A percentile compares a stretch with the other conserved stretches of the same genome.
These are phyloP conservation scores for Carex parvula DNA, from an alignment of 176 grass and related monocot species.

Conservation along the genomic window DNA sequence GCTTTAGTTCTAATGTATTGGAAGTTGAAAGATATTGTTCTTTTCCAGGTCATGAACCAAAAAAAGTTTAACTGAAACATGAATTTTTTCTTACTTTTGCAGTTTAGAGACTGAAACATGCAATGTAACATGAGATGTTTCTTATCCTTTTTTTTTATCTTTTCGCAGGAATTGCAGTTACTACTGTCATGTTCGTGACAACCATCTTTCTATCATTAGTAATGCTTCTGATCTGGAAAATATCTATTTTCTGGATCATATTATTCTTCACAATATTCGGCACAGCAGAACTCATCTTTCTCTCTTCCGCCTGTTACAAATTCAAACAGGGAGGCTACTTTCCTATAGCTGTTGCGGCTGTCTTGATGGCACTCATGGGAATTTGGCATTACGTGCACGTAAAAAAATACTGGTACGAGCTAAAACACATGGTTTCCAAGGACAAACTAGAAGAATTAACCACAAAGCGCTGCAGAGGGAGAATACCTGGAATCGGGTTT, in stretches of 20 bases:
- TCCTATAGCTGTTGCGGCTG: conserved; percentile 39
- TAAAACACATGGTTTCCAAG: conserved; percentile 35
- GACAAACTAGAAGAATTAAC: conserved; percentile 35
- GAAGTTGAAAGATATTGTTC: too few relatives aligned
- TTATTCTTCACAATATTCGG: conserved; percentile 42
- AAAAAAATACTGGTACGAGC: conserved; percentile 42
- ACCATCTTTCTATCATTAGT: conserved; percentile 47
- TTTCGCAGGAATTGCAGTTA: conserved; percentile 49
- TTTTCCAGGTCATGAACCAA: too few relatives aligned
- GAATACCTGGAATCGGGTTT: conserved; percentile 57
- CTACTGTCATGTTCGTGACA: conserved; percentile 47
- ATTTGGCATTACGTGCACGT: conserved; percentile 85
- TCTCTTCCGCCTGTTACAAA: conserved; percentile 65
- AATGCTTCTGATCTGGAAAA: conserved; percentile 55
- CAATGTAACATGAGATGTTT: not conserved
- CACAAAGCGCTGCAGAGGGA: not conserved
- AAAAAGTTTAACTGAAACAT: too few relatives aligned
- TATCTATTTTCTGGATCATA: conserved; percentile 36
- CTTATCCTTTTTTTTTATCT: not conserved
- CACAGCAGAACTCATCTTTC: conserved; percentile 47
- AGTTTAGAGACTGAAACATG: not conserved
- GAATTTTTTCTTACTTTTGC: too few relatives aligned
- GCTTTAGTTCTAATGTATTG: too few relatives aligned
- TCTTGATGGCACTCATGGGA: conserved; percentile 50
- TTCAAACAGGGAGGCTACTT: conserved; percentile 68